These are phyloP conservation scores for Fraxinus velutina DNA, from an alignment of 305 asterid genomes.

Conservation along the genomic window DNA sequence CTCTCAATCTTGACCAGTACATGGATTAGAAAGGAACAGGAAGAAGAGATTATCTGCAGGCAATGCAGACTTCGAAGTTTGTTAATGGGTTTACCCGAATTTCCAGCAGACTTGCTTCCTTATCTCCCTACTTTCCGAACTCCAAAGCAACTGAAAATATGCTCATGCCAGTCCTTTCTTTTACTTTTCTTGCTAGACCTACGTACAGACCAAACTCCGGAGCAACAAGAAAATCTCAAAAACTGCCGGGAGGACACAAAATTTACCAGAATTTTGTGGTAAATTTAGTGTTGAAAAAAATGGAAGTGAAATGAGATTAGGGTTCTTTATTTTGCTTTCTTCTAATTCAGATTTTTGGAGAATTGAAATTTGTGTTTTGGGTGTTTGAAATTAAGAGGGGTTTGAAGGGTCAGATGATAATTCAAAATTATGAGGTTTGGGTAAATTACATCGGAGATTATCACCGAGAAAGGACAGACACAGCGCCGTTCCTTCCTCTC, in stretches of 20 bases:
- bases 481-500: background rate
- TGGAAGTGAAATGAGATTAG: background rate
- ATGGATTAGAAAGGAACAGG: background rate
- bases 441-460: background rate
- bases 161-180: background rate
- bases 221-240: background rate
- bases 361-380: background rate
- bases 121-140: constrained; percentile 18
- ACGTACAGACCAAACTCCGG: background rate
- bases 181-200: background rate
- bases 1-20: constrained; percentile 24
- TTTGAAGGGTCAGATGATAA: background rate
- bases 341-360: background rate
- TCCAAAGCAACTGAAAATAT: constrained; percentile 8
- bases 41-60: background rate
- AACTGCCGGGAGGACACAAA: background rate
- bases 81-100: constrained; percentile 4
- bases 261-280: background rate
- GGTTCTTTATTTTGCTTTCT: background rate
- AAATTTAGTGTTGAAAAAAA: background rate
- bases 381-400: background rate
- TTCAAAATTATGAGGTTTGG: background rate
- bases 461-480: background rate
- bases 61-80: constrained; percentile 5
- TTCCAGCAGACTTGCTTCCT: constrained; percentile 22